Evolutionary conservation across 768 basidiomycete genomes (phyloP), one percentile per base, ranked within the genome.

Genomic region (Boletus eberwhitei): DNA sequence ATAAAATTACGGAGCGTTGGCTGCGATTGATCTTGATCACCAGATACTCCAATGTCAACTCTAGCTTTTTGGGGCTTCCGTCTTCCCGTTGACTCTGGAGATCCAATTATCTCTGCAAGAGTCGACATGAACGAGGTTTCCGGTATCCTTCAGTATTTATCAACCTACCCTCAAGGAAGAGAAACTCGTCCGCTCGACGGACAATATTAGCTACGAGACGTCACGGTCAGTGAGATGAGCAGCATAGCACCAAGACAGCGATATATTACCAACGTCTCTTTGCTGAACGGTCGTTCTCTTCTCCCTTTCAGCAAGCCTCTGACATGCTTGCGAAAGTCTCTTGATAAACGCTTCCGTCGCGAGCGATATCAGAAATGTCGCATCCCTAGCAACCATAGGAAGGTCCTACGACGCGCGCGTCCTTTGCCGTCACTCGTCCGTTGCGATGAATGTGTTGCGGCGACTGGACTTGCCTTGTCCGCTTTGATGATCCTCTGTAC

Each of bases 271-370:
- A 43, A 94, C 71, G 68, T 96, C 93, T 57, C 80, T 83, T 59
- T 88, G 80, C 65, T 90, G 89, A 17, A 94, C 81, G 0, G 85
- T 93, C 29, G 82, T 69, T 56, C 93, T 74, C 59, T 83, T 86
- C 57, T 93, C 90, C 49, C 82, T 74, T 53, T 81, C 78, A 6
- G 93, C 90, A 14, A 84, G 78, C 49, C 74, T 79, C 58, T 88
- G 84, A n/a, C 81, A 82, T 7, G 89, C 87, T 52, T 87, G 82
- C 32, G 81, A 79, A 29, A 95, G 72, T 47, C 85, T 79, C 67
- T 82, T 85, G 49, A 95, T 86, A 59, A 96, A 95, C 68, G 92
- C 87, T 71, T 96, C 93, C 52, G 93, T 86, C 6, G 92, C 92
- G 26, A 92, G 73, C 21, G 89, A 84, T 43, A 95, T 86, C 57